Evolutionary conservation across 331 rosid genomes (phyloP), one percentile per base, ranked within the genome.

Genomic region (Quercus phellos): DNA sequence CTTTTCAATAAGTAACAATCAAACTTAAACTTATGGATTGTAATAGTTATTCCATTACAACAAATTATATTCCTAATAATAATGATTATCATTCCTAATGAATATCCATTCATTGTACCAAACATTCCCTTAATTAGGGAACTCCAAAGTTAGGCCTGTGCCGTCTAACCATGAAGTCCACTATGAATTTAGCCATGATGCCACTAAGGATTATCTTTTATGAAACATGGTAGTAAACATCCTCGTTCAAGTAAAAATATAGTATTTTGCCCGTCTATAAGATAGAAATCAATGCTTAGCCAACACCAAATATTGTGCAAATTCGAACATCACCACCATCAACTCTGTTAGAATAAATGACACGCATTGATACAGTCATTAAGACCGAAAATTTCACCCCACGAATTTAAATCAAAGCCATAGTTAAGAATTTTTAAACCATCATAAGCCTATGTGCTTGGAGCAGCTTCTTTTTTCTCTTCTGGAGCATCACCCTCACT

Each of bases 381-480:
- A 5, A 16, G 67, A 66, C 75, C 29, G 75, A 79, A 72, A 80
- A 69, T 30, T 70, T 72, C 79, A 76, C 77, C 76, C 86, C 56
- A 63, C 63, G 63, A 77, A 82, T 27, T 73, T 74, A 77, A 79
- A 77, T 73, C 74, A 77, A 79, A 77, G 78, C 81, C 85, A 83
- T 83, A 55, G 79, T 84, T 76, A 74, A 32, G 64, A 72, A 38
- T 38, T 64, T 72, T 27, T 76, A 67, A 79, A 79, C 79, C 73
- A 77, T 72, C 12, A 74, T 73, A 19, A 29, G 22, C 68, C 85
- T 55, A 93, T 85, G 90, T 76, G 90, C 89, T 90, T 7, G 88
- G 70, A 16, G 87, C 75, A 69, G 90, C 87, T 80, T 84, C 94
- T 64, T 83, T 84, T 71, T 86, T 91, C 88, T 78, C 95, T 38